Base-by-base conservation (phyloP, 164 flowering plant genomes). In the Warburgia ugandensis region DNA sequence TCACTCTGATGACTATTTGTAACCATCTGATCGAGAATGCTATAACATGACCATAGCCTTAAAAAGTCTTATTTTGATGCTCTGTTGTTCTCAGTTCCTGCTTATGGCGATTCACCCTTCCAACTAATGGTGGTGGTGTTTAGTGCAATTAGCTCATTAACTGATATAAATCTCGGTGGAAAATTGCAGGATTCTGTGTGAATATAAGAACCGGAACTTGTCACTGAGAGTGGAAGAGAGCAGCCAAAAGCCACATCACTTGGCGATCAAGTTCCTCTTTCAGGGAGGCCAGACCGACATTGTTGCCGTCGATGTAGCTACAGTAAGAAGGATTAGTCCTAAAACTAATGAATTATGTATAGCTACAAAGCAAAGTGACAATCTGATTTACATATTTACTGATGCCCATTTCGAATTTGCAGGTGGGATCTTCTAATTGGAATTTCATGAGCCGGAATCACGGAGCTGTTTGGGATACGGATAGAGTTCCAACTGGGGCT, bases 201-300 rank as follows among this genome's bases (percentile, higher is more conserved):
- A 68, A 2, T 92, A 83, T 70, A 72, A 73, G 55, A 73, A 66
- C 17, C 69, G 77, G 57, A 92, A 87, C 35, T 54, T 92, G 61
- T 73, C 79, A 0, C 66, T 87, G 5, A 54, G 88, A 8, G 88
- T 92, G 32, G 96, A 87, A 54, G 94, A 87, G 50, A 66, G 71
- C 8, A 92, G 98, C 79, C 62, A 78, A 30, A 81, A 70, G 26
- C 84, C 90, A 50, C 30, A 81, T 44, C 73, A 78, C 56, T 61
- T 92, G 23, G 90, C 95, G 12, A 58, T 92, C 32, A 83, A 76
- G 31, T 49, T 92, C 50, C 67, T 87, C 12, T 83, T 73, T 52
- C 98, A 92, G 71, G 98, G 95, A 27, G 98, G 96, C 12, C 95
- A 92, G 50, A 92, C 98, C 0, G 94, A 85, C 48, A 72, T 92